A percentile compares a stretch with the other conserved stretches of the same genome.
These are phyloP conservation scores for Pyrenophora graminea DNA, from an alignment of 2,329 filamentous ascomycete species.

Conservation along the genomic window DNA sequence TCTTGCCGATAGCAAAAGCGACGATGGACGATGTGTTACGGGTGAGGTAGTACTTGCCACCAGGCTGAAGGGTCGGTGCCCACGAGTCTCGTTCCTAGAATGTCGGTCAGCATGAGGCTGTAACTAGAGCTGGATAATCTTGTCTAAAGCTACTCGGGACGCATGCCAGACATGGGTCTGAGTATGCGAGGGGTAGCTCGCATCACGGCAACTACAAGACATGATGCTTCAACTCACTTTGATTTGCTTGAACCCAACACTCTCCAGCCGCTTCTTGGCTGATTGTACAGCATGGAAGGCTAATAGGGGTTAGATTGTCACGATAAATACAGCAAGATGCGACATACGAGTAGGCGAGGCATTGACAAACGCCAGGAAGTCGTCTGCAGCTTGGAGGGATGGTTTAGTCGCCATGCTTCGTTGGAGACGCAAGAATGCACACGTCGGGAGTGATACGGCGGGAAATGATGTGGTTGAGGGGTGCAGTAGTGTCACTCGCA, in stretches of 20 bases:
- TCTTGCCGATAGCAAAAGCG: constrained; percentile 86
- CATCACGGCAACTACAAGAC: too few relatives aligned
- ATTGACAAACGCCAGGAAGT: constrained; percentile 93
- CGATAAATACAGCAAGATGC: not conserved
- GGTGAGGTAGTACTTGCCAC: constrained; percentile 95
- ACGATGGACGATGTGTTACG: constrained; percentile 91
- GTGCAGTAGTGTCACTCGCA: constrained; percentile 19
- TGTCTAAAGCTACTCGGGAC: not conserved
- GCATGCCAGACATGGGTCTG: not conserved
- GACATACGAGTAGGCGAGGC: constrained; percentile 85
- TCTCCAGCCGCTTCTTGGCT: constrained; percentile 73
- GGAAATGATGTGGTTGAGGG: constrained; percentile 12
- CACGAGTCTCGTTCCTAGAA: constrained; percentile 83
- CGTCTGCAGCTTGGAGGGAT: constrained; percentile 62
- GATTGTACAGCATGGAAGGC: constrained; percentile 92
- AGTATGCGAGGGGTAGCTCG: not conserved
- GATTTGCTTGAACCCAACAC: constrained; percentile 85
- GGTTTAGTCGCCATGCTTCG: constrained; percentile 46
- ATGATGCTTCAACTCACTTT: constrained; percentile 46
- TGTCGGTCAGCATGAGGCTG: not conserved
- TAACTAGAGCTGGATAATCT: too few relatives aligned
- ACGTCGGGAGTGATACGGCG: constrained; percentile 16
- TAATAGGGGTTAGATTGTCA: constrained; percentile 45
- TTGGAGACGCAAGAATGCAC: constrained; percentile 19
- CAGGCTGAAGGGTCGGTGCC: constrained; percentile 76